A percentile compares a stretch with the other conserved stretches of the same genome.
Evolutionary conservation across 148 eudicot genomes (phyloP).

Genomic region (Cornus kousa): DNA sequence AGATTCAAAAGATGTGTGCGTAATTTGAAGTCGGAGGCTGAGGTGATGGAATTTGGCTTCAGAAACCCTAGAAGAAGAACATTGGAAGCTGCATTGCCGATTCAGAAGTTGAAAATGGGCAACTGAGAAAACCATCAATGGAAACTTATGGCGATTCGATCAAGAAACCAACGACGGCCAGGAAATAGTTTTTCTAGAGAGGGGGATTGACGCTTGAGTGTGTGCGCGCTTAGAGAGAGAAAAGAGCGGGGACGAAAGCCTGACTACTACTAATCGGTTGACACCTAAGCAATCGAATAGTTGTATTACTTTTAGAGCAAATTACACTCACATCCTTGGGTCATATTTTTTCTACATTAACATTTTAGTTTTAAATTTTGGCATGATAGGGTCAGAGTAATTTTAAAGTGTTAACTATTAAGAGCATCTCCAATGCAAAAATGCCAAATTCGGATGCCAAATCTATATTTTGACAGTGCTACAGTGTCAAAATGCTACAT

Average conservation of each 20-base stretch:
- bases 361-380: too few species aligned
- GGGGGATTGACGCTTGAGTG: neutral
- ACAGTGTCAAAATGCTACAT: too few species aligned
- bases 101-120: neutral
- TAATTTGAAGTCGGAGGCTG: neutral
- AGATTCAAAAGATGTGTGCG: neutral
- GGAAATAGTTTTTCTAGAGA: conserved; percentile 12
- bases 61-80: neutral
- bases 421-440: too few species aligned
- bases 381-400: too few species aligned
- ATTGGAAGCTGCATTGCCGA: conserved; percentile 15
- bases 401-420: too few species aligned
- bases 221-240: neutral
- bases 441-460: too few species aligned
- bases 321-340: too few species aligned
- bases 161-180: conserved; percentile 14
- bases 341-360: too few species aligned
- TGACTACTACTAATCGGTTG: too few species aligned
- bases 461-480: too few species aligned
- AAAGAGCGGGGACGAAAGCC: neutral
- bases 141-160: neutral
- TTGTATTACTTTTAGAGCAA: too few species aligned
- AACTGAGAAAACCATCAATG: neutral
- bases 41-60: neutral
- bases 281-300: too few species aligned